Evolutionary conservation across 140 eudicot species (phyloP), one percentile per base, ranked within the genome.

Genomic region (Cichorium intybus): DNA sequence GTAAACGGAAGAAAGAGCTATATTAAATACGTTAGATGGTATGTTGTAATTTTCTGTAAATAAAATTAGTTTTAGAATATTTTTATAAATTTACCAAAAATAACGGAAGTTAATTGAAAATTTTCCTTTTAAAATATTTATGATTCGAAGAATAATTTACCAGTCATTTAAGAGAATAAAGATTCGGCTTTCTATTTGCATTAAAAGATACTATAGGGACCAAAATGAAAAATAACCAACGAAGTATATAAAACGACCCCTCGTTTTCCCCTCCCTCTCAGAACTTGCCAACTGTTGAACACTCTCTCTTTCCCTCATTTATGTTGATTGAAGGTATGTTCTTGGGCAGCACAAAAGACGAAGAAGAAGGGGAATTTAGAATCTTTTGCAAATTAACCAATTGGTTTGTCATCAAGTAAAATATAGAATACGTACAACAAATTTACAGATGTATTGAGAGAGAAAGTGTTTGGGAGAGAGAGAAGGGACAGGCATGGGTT

Each of bases 401-500:
- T 56, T 56, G 23, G 24, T 1, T 43, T 43, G 49, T 14, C 18
- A 43, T 43, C 49, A 37, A 37, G 46, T 37, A 10, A 2, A 57
- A 7, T 31, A 57, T 6, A 35, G 8, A 60, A 58, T 58, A 58
- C 17, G 4, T 18, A 35, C 12, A 24, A 33, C 12, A 9, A 6
- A 59, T 59, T 6, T 10, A 35, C 2, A 60, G 4, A 60, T 39
- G 37, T 2, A 60, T 21, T 21, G 51, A 37, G 24, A 20, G 35
- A 59, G 47, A 62, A 24, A 39, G 67, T 22, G 29, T 11, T 14
- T 35, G 66, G 4, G 33, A 21, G 15, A 10, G 50, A 59, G 49
- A 59, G 47, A 58, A 58, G 49, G 10, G 14, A 59, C 20, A 59
- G 49, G 20, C 45, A 61, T 61, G 67, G 67, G 67, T 41, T 61